Conservation (phyloP, 352 stramenopile genomes). For the Globisporangium orthogonon region DNA sequence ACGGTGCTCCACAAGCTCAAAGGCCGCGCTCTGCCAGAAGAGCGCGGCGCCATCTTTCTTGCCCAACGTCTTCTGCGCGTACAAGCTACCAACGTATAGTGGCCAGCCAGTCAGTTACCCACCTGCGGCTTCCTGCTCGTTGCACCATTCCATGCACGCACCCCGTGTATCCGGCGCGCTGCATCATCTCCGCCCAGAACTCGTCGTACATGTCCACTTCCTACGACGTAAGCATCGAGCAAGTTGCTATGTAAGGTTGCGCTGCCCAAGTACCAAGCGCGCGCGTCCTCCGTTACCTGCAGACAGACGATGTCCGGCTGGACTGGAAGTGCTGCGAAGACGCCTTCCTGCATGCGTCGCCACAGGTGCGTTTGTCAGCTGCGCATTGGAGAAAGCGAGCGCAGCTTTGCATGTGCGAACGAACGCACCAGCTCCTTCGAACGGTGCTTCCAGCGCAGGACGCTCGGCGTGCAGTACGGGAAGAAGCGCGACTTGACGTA, state of each 20-base stretch:
- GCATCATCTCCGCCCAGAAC: constrained; percentile 63
- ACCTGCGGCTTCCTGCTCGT: too few species aligned
- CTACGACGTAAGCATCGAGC: constrained; percentile 14
- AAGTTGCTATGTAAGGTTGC: too few species aligned
- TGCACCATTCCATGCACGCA: constrained; percentile 12
- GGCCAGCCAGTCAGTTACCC: too few species aligned
- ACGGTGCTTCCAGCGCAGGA: constrained; percentile 67
- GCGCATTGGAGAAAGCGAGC: too few species aligned
- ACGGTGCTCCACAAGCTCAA: constrained; percentile 36
- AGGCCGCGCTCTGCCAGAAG: constrained; percentile 53
- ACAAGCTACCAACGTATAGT: constrained; percentile 25
- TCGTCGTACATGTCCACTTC: constrained; percentile 74
- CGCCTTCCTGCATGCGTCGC: constrained; percentile 25
- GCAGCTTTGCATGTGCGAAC: background rate
- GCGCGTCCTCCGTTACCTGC: constrained; percentile 18
- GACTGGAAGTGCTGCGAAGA: constrained; percentile 52
- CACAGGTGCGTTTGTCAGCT: background rate
- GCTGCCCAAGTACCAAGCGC: too few species aligned
- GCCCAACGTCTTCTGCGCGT: constrained; percentile 54
- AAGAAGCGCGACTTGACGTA: constrained; percentile 79
- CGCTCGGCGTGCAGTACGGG: constrained; percentile 59
- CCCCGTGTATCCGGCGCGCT: constrained; percentile 56
- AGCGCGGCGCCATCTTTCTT: constrained; percentile 72
- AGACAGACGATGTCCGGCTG: constrained; percentile 70
- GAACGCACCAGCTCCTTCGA: constrained; percentile 51